A percentile compares a stretch with the other conserved stretches of the same genome.
Evolutionary conservation across 1,284 basidiomycete genomes (phyloP).

Genomic region (Ceratobasidium sp.): DNA sequence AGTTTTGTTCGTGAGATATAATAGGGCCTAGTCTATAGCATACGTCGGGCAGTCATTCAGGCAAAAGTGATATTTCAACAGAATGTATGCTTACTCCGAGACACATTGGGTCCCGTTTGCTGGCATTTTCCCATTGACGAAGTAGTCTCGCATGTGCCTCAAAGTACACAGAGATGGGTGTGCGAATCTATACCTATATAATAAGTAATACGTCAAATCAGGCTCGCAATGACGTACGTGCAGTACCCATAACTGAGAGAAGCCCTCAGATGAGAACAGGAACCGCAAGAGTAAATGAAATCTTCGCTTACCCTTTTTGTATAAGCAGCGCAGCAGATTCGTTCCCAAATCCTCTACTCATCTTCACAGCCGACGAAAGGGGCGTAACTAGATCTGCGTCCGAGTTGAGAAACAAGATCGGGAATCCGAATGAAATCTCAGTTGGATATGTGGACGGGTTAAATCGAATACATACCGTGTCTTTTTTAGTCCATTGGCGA

Average conservation of each 20-base stretch:
- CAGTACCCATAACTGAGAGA: background rate
- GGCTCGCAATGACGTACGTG: background rate
- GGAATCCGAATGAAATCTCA: background rate
- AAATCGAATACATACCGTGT: background rate
- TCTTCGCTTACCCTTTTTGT: background rate
- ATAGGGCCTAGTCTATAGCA: constrained; percentile 14
- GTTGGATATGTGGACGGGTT: background rate
- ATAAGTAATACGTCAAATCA: background rate
- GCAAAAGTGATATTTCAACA: background rate
- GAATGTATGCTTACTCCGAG: background rate
- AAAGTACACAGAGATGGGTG: background rate
- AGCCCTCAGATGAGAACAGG: background rate
- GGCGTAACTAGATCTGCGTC: constrained; percentile 9
- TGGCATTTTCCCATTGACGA: background rate
- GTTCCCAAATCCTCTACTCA: background rate
- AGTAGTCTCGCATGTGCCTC: constrained; percentile 2
- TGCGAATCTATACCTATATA: background rate
- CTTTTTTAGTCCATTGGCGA: background rate
- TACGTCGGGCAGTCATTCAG: too few relatives aligned
- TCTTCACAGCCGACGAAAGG: background rate
- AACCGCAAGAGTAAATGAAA: background rate
- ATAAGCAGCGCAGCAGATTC: background rate
- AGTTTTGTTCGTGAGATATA: constrained; percentile 22
- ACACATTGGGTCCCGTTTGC: background rate
- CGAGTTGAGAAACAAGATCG: background rate